Percentiles rank a stretch among this genome's conserved stretches.
Conservation (phyloP, 106 monocot species). For the Dendrobium officinale region DNA sequence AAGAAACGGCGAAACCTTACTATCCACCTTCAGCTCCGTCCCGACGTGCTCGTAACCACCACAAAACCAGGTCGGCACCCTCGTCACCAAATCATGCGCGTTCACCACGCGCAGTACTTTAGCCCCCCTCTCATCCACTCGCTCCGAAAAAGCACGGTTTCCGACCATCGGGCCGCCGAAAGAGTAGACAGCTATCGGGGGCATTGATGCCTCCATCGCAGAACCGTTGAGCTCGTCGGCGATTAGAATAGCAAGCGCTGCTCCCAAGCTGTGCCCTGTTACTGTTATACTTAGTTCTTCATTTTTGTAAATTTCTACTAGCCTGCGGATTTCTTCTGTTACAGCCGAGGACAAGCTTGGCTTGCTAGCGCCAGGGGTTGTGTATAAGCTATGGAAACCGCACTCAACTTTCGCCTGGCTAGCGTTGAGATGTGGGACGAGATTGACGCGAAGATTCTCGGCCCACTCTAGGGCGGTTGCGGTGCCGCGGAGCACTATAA, state of each 20-base stretch:
- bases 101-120: slow-evolving; percentile 56
- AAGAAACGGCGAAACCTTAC: slow-evolving; percentile 46
- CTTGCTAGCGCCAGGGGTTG: slow-evolving; percentile 13
- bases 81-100: slow-evolving; percentile 49
- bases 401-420: slow-evolving; percentile 37
- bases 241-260: slow-evolving; percentile 40
- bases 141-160: slow-evolving; percentile 30
- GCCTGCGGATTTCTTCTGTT: slow-evolving; percentile 31
- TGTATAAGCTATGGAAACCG: slow-evolving; percentile 68
- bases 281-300: slow-evolving; percentile 66
- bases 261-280: slow-evolving; percentile 74
- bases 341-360: slow-evolving; percentile 30
- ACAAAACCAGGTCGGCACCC: slow-evolving; percentile 17
- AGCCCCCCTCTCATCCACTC: slow-evolving; percentile 23
- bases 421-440: slow-evolving; percentile 16
- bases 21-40: slow-evolving; percentile 53
- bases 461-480: slow-evolving; percentile 71
- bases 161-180: slow-evolving; percentile 67
- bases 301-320: slow-evolving; percentile 39
- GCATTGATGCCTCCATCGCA: background rate
- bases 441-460: slow-evolving; percentile 65
- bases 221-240: slow-evolving; percentile 34
- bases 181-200: slow-evolving; percentile 54
- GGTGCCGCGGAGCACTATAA: slow-evolving; percentile 12
- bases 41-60: slow-evolving; percentile 47